Percentiles rank a stretch among this genome's conserved stretches.
Evolutionary conservation across 2,329 filamentous ascomycete species (phyloP).

Genomic region (Cladosporium velox): DNA sequence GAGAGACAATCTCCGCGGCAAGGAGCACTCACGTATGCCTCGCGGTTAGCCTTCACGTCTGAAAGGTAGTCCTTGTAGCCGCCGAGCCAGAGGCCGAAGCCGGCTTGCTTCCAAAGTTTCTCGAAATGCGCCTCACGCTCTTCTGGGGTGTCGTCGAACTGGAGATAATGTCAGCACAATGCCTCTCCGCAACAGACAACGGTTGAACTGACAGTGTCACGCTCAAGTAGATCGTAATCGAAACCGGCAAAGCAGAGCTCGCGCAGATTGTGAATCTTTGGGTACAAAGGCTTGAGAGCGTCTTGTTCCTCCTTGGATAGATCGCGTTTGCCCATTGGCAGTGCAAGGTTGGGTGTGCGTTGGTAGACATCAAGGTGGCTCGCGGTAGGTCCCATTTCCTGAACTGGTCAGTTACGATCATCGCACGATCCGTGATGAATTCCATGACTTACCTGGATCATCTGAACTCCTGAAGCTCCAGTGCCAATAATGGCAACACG

Average conservation of each 20-base stretch:
- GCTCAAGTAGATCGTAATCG: slow-evolving; percentile 57
- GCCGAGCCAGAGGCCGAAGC: slow-evolving; percentile 32
- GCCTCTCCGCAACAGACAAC: fast-evolving
- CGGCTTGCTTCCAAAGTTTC: slow-evolving; percentile 43
- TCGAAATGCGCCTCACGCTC: slow-evolving; percentile 48
- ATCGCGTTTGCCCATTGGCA: slow-evolving; percentile 59
- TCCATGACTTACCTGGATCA: slow-evolving; percentile 47
- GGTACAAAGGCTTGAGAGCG: slow-evolving; percentile 43
- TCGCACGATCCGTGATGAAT: neutral
- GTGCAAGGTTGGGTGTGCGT: slow-evolving; percentile 65
- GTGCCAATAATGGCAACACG: slow-evolving; percentile 65
- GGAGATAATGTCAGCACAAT: neutral
- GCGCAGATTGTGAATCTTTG: slow-evolving; percentile 54
- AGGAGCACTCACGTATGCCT: slow-evolving; percentile 40
- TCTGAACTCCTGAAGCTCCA: slow-evolving; percentile 65
- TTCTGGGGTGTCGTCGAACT: slow-evolving; percentile 46
- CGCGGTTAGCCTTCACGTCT: slow-evolving; percentile 45
- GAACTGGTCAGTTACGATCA: neutral
- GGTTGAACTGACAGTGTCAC: slow-evolving; percentile 44
- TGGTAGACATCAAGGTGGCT: slow-evolving; percentile 61
- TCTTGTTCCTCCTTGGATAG: slow-evolving; percentile 57
- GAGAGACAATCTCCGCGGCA: no score
- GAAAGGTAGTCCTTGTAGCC: slow-evolving; percentile 38
- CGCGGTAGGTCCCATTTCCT: slow-evolving; percentile 48
- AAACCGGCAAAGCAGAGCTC: slow-evolving; percentile 62